Base-by-base conservation (phyloP, 73 alveolate species). In the Symbiodinium pilosum region DNA sequence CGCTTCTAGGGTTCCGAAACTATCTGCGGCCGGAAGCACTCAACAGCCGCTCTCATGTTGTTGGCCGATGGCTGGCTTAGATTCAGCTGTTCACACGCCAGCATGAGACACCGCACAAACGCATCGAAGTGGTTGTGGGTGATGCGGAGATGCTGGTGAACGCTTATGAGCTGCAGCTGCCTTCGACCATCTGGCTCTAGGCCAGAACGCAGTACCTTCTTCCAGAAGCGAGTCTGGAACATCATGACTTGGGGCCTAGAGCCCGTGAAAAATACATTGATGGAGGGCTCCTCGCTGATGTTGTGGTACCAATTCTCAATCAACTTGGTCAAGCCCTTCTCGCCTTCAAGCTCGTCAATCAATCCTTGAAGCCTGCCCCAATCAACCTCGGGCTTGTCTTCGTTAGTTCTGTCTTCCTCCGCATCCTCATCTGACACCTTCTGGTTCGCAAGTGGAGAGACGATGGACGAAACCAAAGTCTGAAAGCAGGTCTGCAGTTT, bases 21-120 rank as follows among this genome's bases (percentile, higher is more conserved):
- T 2, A 91, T 69, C 77, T 91, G 97, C 54, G 87, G 97, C 81
- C 97, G 97, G 77, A 91, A 91, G 43, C 97, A 91, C 77, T 91
- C 97, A 71, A 91, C 97, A 41, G 97, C 97, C 8, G 97, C 97
- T 34, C 97, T 36, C 97, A 91, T 91, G 52, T 91, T 91, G 88
- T 91, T 91, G 16, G 88, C 68, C 8, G 97, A 91, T 47, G 21
- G 34, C 77, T 91, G 97, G 54, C 97, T 91, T 56, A 91, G 75
- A 14, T 12, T 9, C 28, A 91, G 77, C 28, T 56, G 30, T n/a
- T 91, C 97, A 39, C 97, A 91, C 51, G 97, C 97, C 51, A 21
- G 51, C 88, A 91, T 30, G 71, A 91, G 52, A 68, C 97, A 91
- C 97, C 97, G 87, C 28, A 91, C 97, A 20, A 91, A 91, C 88